Evolutionary conservation across 2,329 filamentous ascomycete genomes (phyloP), one percentile per base, ranked within the genome.

Genomic region (Aspergillus uvarum): DNA sequence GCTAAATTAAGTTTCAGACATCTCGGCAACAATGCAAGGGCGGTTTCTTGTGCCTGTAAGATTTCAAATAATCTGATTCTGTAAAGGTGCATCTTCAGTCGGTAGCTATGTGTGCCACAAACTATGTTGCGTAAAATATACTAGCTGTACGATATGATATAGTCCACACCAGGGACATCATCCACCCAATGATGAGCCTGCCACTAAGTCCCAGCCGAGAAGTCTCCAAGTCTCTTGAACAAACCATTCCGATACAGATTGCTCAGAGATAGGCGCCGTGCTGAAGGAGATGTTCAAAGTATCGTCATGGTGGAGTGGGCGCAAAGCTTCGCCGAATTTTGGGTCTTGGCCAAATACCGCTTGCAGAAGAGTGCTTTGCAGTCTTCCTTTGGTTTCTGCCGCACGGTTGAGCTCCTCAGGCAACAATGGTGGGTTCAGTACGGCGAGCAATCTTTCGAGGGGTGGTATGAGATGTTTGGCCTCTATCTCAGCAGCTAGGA

Each of bases 171-270:
- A 19, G 38, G 16, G 6, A 44, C 26, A 16, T 16, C 6, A 19
- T 7, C 4, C 32, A 35, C 16, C n/a, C n/a, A 44, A 44, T 16
- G 14, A 8, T 16, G 14, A 7, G 7, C 38, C 38, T 54, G 35
- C 60, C 50, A 77, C 47, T 54, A 75, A 59, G 53, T 86, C 83
- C 84, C 85, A 87, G 0, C 85, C 85, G 6, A 87, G 66, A 56
- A 86, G 67, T 55, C 77, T 72, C 85, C 85, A 87, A 2, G 87
- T 70, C 63, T 86, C 81, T 58, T 78, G 77, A 56, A 79, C 77
- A 64, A 85, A 87, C 82, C 83, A 85, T 16, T 83, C 79, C 3
- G 77, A 66, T 4, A 80, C 75, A 8, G 80, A 70, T 16, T 73
- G 67, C 29, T 80, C 73, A 1, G 65, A 44, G 24, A 47, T 22